These are phyloP conservation scores for Starmerella bombi DNA, from an alignment of 805 yeast genomes.

Conservation along the genomic window DNA sequence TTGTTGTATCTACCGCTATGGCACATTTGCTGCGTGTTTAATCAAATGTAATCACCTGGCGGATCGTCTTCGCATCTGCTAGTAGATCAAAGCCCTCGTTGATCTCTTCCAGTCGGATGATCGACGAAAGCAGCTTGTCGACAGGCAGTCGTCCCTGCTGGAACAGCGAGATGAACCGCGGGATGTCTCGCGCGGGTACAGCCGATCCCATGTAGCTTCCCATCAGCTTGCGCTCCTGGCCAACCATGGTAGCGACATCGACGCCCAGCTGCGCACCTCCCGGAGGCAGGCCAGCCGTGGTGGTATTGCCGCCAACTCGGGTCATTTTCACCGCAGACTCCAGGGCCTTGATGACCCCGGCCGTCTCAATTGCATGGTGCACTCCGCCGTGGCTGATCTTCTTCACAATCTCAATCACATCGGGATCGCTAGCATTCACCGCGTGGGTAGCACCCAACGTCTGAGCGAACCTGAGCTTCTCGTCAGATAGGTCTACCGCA, in stretches of 20 bases:
- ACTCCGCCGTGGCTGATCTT: constrained; percentile 94
- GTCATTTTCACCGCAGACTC: constrained; percentile 90
- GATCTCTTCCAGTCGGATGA: constrained; percentile 63
- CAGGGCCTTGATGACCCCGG: constrained; percentile 92
- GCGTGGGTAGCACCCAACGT: constrained; percentile 93
- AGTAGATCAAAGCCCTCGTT: constrained; percentile 86
- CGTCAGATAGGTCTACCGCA: constrained; percentile 74
- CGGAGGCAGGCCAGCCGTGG: constrained; percentile 95
- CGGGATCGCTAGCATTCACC: constrained; percentile 65
- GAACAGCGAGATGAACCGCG: constrained; percentile 77
- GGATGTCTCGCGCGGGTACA: constrained; percentile 89
- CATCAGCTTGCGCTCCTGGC: constrained; percentile 97
- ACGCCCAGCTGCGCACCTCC: constrained; percentile 83
- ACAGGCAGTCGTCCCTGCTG: constrained; percentile 68
- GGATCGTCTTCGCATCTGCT: constrained; percentile 83
- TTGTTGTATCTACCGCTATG: no score
- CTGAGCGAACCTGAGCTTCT: constrained; percentile 70
- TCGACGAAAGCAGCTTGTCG: constrained; percentile 86
- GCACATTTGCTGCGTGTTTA: no score
- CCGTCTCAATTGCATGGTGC: constrained; percentile 92
- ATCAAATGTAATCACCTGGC: constrained; percentile 52
- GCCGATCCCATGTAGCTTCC: constrained; percentile 97
- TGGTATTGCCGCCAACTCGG: constrained; percentile 92
- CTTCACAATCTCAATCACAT: constrained; percentile 58
- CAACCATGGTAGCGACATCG: constrained; percentile 90